Conservation (phyloP, 2,329 filamentous ascomycete species). For the Ceratocystis harringtonii region DNA sequence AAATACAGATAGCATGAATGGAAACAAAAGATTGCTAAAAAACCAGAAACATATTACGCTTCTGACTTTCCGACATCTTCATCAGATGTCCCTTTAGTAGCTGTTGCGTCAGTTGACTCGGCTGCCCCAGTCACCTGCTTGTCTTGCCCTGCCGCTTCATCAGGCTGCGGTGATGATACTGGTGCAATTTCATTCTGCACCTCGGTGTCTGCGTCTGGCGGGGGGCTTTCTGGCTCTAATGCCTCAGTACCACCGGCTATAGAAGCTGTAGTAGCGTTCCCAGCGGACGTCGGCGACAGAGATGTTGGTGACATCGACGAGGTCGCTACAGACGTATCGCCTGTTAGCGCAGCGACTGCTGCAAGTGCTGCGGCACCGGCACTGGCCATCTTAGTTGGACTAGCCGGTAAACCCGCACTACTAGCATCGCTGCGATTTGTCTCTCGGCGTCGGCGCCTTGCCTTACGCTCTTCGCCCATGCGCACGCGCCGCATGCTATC, state of each 20-base stretch:
- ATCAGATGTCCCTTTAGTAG: not conserved
- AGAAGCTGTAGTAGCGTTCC: not conserved
- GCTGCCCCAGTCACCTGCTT: not conserved
- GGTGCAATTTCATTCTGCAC: not conserved
- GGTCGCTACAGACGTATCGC: not conserved
- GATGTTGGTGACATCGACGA: not conserved
- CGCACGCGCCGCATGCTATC: constrained; percentile 54
- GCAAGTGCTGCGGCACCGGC: constrained; percentile 1
- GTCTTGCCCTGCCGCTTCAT: not conserved
- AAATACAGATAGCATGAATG: not conserved
- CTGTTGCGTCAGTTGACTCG: not conserved
- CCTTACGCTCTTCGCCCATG: constrained; percentile 62
- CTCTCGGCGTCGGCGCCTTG: constrained; percentile 50
- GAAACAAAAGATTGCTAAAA: not conserved
- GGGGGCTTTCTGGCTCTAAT: not conserved
- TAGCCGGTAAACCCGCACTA: constrained; percentile 17
- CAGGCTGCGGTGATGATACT: not conserved
- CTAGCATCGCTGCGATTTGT: constrained; percentile 30
- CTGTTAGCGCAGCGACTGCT: constrained; percentile 2
- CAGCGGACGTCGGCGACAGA: not conserved
- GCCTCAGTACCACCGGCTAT: not conserved
- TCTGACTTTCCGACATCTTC: not conserved
- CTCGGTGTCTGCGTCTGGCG: not conserved
- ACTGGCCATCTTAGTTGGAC: constrained; percentile 19
- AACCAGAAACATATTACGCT: not conserved